Evolutionary conservation across 345 rosid species (phyloP).

Genomic region (Rhodomyrtus tomentosa): DNA sequence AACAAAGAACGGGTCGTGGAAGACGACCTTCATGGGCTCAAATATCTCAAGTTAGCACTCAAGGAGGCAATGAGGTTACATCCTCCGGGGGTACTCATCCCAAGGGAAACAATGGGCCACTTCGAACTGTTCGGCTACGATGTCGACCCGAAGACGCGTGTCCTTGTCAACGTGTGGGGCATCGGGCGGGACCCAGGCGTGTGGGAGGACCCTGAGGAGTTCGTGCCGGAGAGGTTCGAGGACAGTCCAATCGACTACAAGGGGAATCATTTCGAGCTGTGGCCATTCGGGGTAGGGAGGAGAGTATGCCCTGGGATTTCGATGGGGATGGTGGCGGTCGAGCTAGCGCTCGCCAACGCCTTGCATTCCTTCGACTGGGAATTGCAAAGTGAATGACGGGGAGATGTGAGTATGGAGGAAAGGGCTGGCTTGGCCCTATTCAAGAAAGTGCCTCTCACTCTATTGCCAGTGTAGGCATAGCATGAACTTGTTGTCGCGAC

Average conservation of each 20-base stretch:
- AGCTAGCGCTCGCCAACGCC: conserved; percentile 26
- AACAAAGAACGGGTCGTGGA: conserved; percentile 15
- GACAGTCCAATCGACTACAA: conserved; percentile 20
- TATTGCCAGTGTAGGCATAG: conserved; percentile 4
- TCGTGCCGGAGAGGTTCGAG: conserved; percentile 30
- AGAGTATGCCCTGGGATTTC: conserved; percentile 23
- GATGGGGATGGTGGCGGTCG: conserved; percentile 17
- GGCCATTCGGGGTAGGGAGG: conserved; percentile 30
- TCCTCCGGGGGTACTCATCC: conserved; percentile 24
- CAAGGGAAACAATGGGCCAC: conserved; percentile 32
- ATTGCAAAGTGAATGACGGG: conserved; percentile 10
- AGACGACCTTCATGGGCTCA: conserved; percentile 16
- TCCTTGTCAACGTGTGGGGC: conserved; percentile 29
- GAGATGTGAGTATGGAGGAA: conserved; percentile 30
- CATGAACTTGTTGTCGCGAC: too few relatives aligned
- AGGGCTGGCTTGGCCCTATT: conserved; percentile 12
- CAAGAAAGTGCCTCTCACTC: conserved; percentile 16
- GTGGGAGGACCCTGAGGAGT: conserved; percentile 37
- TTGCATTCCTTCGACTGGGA: conserved; percentile 31
- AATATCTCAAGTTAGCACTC: conserved; percentile 29
- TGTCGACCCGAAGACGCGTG: conserved; percentile 17
- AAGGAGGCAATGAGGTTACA: conserved; percentile 47
- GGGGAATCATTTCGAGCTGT: conserved; percentile 25
- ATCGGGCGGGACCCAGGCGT: conserved; percentile 16
- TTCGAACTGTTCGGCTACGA: conserved; percentile 21